These are phyloP conservation scores for Colletotrichum destructivum DNA, from an alignment of 2,329 filamentous ascomycete species.

Conservation along the genomic window DNA sequence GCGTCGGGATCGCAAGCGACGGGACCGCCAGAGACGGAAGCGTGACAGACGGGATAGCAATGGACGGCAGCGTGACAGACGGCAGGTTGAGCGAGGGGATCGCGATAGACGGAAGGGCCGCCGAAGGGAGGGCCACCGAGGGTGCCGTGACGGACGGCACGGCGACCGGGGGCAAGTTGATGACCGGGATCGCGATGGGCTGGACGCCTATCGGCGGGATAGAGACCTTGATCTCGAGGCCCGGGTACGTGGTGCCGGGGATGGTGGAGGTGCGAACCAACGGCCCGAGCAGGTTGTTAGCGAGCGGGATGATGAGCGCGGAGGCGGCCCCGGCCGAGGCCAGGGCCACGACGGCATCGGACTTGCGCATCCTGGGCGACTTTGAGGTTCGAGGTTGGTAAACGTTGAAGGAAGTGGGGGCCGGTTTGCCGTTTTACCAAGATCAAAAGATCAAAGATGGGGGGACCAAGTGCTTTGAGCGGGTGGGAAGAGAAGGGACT, in stretches of 20 bases:
- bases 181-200: neutral
- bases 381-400: neutral
- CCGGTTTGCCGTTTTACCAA: too few species aligned
- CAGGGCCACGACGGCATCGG: neutral
- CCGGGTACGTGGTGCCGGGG: too few species aligned
- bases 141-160: neutral
- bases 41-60: neutral
- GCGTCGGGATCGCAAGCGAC: neutral
- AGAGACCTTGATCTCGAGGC: neutral
- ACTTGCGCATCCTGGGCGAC: neutral
- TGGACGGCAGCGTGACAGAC: neutral
- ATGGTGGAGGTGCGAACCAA: neutral
- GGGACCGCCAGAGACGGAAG: neutral
- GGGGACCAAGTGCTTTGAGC: too few species aligned
- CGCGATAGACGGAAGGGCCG: neutral
- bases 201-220: neutral
- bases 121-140: too few species aligned
- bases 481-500: too few species aligned
- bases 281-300: neutral
- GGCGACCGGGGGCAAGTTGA: too few species aligned
- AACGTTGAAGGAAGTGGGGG: too few species aligned
- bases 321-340: neutral
- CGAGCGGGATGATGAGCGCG: neutral
- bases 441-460: too few species aligned
- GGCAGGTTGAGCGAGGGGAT: neutral